These are phyloP conservation scores for Didymella glomerata DNA, from an alignment of 2,329 filamentous ascomycete genomes.

Conservation along the genomic window DNA sequence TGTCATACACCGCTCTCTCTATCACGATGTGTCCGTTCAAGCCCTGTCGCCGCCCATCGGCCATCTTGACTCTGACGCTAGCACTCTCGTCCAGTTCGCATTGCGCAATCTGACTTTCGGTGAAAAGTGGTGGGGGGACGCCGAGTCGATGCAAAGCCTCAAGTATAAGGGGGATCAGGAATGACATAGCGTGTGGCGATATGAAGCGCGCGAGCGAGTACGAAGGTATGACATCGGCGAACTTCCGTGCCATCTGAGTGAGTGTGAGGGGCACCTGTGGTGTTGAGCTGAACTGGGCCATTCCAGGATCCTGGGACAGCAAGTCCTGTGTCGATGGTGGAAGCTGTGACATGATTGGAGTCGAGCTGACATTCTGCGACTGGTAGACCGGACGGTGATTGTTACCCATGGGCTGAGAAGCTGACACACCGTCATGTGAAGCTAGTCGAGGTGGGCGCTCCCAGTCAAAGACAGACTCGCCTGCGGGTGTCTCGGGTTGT, in stretches of 20 bases:
- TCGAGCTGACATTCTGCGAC: constrained; percentile 23
- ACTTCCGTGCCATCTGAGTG: constrained; percentile 87
- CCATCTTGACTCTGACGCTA: constrained; percentile 76
- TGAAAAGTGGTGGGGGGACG: constrained; percentile 69
- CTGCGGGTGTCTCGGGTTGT: constrained; percentile 80
- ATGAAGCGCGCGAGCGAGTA: constrained; percentile 92
- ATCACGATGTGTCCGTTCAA: constrained; percentile 79
- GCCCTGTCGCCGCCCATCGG: constrained; percentile 75
- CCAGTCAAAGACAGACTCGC: constrained; percentile 85
- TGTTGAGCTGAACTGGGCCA: constrained; percentile 81
- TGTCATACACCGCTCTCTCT: constrained; percentile 71
- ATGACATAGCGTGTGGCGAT: constrained; percentile 76
- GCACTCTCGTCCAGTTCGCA: constrained; percentile 60
- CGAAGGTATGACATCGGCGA: constrained; percentile 88
- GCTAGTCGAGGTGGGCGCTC: constrained; percentile 70
- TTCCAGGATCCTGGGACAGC: constrained; percentile 84
- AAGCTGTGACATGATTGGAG: constrained; percentile 43
- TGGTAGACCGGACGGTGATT: constrained; percentile 42
- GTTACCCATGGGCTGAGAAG: constrained; percentile 50
- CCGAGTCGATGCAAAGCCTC: constrained; percentile 86
- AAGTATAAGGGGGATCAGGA: constrained; percentile 80
- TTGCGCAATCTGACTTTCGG: constrained; percentile 41
- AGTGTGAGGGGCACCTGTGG: constrained; percentile 82
- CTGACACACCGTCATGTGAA: constrained; percentile 47
- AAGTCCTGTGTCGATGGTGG: constrained; percentile 59